A percentile compares a stretch with the other conserved stretches of the same genome.
Evolutionary conservation across 192 early-diverging fungal species (phyloP).

Genomic region (Dissophora ornata): DNA sequence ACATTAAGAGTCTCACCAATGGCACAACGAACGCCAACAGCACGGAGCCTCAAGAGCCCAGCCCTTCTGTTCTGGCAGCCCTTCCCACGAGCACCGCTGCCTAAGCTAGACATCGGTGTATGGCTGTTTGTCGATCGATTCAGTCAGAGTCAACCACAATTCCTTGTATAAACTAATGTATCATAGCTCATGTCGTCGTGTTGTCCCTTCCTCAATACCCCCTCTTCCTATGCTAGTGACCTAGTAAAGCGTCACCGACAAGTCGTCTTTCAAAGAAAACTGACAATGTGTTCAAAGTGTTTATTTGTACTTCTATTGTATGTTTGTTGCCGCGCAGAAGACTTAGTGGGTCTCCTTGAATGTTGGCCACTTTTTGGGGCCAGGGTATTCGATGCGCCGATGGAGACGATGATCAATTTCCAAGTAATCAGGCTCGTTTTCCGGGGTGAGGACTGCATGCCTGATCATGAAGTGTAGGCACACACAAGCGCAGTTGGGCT

Average conservation of each 20-base stretch:
- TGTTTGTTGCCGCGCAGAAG: no score
- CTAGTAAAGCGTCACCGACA: no score
- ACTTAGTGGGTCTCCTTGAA: conserved; percentile 26
- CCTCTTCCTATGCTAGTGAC: no score
- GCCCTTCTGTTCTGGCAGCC: background rate
- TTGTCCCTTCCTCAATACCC: no score
- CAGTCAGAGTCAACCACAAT: no score
- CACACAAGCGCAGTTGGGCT: conserved; percentile 85
- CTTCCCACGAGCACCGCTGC: background rate
- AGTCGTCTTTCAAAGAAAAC: no score
- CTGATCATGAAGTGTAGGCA: conserved; percentile 90
- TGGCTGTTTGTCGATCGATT: no score
- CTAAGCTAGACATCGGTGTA: background rate
- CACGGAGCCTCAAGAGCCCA: background rate
- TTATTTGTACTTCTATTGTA: no score
- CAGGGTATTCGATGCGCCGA: conserved; percentile 74
- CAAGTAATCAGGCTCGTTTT: conserved; percentile 87
- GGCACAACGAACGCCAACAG: background rate
- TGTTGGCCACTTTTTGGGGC: conserved; percentile 59
- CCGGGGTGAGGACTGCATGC: conserved; percentile 73
- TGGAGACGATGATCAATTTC: conserved; percentile 75
- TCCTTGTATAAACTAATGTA: background rate
- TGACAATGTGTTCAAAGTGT: no score
- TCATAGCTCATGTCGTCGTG: no score
- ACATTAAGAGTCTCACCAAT: background rate